Percentiles rank a stretch among this genome's conserved stretches.
Conservation (phyloP, 306 rosid genomes). For the Vicia sativa region DNA sequence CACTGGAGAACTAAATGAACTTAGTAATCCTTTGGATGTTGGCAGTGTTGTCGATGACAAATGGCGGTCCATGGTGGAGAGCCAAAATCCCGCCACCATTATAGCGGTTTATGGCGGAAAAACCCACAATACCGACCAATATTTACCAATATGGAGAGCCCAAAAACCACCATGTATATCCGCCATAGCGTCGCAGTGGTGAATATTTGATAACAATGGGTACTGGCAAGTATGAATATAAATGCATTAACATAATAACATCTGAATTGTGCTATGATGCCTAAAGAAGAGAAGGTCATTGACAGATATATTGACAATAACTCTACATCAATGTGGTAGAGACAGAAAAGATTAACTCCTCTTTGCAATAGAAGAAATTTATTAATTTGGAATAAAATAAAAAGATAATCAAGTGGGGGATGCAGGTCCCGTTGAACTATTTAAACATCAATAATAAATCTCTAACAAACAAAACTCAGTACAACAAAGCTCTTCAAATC, state of each 20-base stretch:
- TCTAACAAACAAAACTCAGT: conserved; percentile 27
- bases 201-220: too few species aligned
- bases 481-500: conserved; percentile 26
- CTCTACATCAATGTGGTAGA: conserved; percentile 12
- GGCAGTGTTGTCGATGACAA: too few species aligned
- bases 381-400: conserved; percentile 19
- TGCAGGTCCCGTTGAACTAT: conserved; percentile 13
- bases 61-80: too few species aligned
- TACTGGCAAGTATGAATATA: conserved; percentile 12
- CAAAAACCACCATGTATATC: too few species aligned
- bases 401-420: conserved; percentile 2
- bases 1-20: conserved; percentile 26
- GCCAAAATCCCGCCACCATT: too few species aligned
- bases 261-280: conserved; percentile 23
- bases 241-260: conserved; percentile 25
- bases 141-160: too few species aligned
- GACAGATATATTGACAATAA: conserved; percentile 27
- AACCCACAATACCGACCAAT: too few species aligned
- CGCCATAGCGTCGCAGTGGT: too few species aligned
- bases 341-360: conserved; percentile 17
- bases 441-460: conserved; percentile 28
- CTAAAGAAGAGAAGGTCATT: conserved; percentile 22
- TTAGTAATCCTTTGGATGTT: conserved; percentile 23
- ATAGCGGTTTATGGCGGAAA: too few species aligned
- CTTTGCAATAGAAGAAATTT: conserved; percentile 13